phyloP scores from a whole-genome alignment of 495 filamentous ascomycete genomes.

The Trichocladium uniseriatum region DNA sequence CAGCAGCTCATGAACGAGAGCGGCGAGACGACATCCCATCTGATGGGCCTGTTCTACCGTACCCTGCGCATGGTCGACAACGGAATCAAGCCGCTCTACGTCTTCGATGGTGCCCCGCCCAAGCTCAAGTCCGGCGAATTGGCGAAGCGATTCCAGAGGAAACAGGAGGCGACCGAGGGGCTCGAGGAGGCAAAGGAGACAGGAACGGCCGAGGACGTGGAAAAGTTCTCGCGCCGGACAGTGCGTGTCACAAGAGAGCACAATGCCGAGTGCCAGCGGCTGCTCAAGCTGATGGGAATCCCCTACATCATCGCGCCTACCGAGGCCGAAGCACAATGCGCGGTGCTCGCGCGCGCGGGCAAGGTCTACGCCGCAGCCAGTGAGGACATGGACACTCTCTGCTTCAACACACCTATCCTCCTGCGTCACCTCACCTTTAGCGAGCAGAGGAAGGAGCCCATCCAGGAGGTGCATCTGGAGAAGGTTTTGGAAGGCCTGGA shows the following conservation, averaged over 20 bases:
- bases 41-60: conserved; percentile 99
- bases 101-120: conserved; percentile 93
- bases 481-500: conserved; percentile 73
- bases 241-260: conserved; percentile 95
- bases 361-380: conserved; percentile 96
- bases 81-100: conserved; percentile 95
- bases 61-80: conserved; percentile 97
- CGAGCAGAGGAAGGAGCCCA: conserved; percentile 94
- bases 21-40: conserved; percentile 91
- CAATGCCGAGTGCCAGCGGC: conserved; percentile 83
- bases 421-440: conserved; percentile 91
- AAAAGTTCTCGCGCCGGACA: conserved; percentile 93
- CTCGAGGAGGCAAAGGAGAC: conserved; percentile 95
- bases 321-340: conserved; percentile 95
- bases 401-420: conserved; percentile 86
- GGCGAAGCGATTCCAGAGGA: conserved; percentile 86
- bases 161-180: conserved; percentile 76
- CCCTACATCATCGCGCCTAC: conserved; percentile 93
- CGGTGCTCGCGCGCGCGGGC: conserved; percentile 76
- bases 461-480: conserved; percentile 85
- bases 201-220: conserved; percentile 90
- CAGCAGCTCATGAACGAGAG: conserved; percentile 90
- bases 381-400: conserved; percentile 98
- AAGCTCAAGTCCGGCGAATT: conserved; percentile 95
- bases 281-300: conserved; percentile 90